Base-by-base conservation (phyloP, 495 filamentous ascomycete species). In the Choiromyces venosus region DNA sequence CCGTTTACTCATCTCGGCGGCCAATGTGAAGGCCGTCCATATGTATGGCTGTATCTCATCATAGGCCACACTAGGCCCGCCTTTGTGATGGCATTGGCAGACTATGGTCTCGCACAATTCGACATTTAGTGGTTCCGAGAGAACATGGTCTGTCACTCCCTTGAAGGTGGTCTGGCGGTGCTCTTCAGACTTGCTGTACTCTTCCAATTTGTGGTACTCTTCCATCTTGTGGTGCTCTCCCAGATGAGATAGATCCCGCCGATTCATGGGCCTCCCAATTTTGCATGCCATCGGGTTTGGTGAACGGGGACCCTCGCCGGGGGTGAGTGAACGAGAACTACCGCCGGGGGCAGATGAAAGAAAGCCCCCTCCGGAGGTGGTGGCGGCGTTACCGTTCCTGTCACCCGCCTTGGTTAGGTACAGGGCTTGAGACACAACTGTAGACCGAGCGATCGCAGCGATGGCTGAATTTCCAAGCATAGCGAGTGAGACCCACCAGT, bases 401-500 rank as follows among this genome's bases (percentile, higher is more conserved):
- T n/a, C n/a, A n/a, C n/a, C 40, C 16, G 40, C 40, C 3, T 5
- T 19, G 21, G 21, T 56, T 10, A 71, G 38, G 14, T 71, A 29
- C 1, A 65, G 44, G 19, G 35, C 38, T 36, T 37, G 18, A 5
- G 69, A 40, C 19, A 71, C 29, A 37, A 71, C 18, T 35, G 14
- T 18, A 37, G 69, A 42, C 7, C 69, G 39, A 35, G 69, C 69
- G 18, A 71, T 21, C 29, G 69, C 52, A 14, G 69, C 69, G n/a
- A 71, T 64, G 7, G 69, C 69, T 25, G 44, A 71, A n/a, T 18
- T 71, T 21, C 29, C 29, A 16, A 71, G 38, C 14, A 71, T 56
- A 37, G 69, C 69, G 25, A 65, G 7, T 19, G 69, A 33, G n/a
- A 56, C 64, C 70, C 70, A 72, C 70, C 70, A 72, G 14, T 40